phyloP scores from a whole-genome alignment of 495 filamentous ascomycete species.

The Letharia columbiana region DNA sequence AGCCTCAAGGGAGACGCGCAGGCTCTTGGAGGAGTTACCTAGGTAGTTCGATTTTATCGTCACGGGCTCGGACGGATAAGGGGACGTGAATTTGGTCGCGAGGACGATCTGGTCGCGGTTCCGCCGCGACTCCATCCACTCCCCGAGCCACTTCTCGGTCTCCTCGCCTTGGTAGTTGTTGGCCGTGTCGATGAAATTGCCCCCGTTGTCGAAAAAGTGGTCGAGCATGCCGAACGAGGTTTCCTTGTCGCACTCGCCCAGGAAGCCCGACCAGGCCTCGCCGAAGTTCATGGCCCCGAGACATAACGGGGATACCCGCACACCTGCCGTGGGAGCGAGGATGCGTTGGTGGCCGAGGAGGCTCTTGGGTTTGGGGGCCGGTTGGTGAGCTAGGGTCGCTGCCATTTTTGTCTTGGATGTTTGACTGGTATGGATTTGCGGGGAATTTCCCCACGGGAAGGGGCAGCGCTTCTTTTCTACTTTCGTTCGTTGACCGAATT shows the following conservation, averaged over 20 bases:
- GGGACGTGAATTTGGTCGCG: slow-evolving; percentile 59
- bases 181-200: slow-evolving; percentile 47
- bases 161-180: slow-evolving; percentile 51
- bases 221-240: slow-evolving; percentile 44
- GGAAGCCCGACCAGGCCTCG: slow-evolving; percentile 40
- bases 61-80: slow-evolving; percentile 24
- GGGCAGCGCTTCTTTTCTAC: too few species aligned
- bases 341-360: slow-evolving; percentile 52
- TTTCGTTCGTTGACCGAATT: too few species aligned
- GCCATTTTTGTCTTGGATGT: too few species aligned
- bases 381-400: too few species aligned
- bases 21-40: slow-evolving; percentile 47
- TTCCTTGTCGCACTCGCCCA: slow-evolving; percentile 44
- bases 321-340: slow-evolving; percentile 49
- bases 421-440: too few species aligned
- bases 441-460: too few species aligned
- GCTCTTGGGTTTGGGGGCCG: slow-evolving; percentile 42
- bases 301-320: slow-evolving; percentile 52
- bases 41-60: slow-evolving; percentile 40
- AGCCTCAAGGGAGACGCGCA: slow-evolving; percentile 47
- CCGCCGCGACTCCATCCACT: slow-evolving; percentile 47
- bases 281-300: slow-evolving; percentile 60
- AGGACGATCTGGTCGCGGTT: slow-evolving; percentile 60
- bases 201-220: slow-evolving; percentile 40
- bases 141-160: slow-evolving; percentile 48